Conservation (phyloP, 2,329 filamentous ascomycete species). For the Hymenoscyphus occultus region DNA sequence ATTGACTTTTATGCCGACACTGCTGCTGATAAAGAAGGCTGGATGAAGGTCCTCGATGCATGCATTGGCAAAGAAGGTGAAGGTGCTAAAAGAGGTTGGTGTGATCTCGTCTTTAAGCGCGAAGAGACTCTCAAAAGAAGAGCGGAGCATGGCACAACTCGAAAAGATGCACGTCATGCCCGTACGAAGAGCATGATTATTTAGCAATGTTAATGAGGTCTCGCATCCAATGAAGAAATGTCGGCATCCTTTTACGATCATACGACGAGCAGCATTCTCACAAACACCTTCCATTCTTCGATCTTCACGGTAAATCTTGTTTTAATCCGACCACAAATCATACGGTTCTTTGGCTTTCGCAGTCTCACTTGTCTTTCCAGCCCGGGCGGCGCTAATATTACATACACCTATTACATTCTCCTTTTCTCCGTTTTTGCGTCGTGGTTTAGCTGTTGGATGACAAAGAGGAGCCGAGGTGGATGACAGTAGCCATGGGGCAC, state of each 20-base stretch:
- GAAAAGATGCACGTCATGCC: slow-evolving; percentile 28
- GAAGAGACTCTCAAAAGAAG: slow-evolving; percentile 43
- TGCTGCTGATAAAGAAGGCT: slow-evolving; percentile 81
- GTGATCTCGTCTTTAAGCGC: slow-evolving; percentile 62
- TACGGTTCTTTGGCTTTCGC: slow-evolving; percentile 6
- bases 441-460: background rate
- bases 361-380: slow-evolving; percentile 7
- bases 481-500: background rate
- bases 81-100: slow-evolving; percentile 61
- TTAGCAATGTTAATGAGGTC: slow-evolving; percentile 12
- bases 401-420: background rate
- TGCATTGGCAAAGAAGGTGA: slow-evolving; percentile 49
- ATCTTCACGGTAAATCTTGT: slow-evolving; percentile 9
- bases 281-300: slow-evolving; percentile 8
- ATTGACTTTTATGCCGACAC: slow-evolving; percentile 86
- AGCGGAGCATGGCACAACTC: slow-evolving; percentile 23
- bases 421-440: background rate
- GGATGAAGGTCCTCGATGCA: slow-evolving; percentile 87
- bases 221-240: slow-evolving; percentile 9
- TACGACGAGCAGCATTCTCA: slow-evolving; percentile 4
- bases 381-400: slow-evolving; percentile 10
- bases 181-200: slow-evolving; percentile 35
- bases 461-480: background rate
- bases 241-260: slow-evolving; percentile 11
- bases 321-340: slow-evolving; percentile 13